phyloP scores from a whole-genome alignment of 192 early-diverging fungal genomes.

The Jimgerdemannia flammicorona region DNA sequence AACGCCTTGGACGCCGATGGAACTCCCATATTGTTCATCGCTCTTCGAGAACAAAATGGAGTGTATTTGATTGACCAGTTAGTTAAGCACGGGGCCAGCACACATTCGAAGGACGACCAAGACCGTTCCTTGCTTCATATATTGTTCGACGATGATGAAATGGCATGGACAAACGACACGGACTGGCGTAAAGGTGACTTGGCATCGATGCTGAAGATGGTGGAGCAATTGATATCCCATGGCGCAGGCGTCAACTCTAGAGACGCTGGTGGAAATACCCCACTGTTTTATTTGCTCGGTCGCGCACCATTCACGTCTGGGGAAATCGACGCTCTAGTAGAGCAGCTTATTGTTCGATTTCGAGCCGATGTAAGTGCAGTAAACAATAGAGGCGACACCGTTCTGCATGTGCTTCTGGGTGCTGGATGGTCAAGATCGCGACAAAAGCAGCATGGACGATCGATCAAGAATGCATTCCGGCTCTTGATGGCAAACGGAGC shows the following conservation, averaged over 20 bases:
- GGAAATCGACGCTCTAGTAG: neutral
- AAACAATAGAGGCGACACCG: neutral
- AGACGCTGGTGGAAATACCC: neutral
- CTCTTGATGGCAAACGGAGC: neutral
- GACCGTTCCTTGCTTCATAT: neutral
- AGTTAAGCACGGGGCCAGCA: neutral
- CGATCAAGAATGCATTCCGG: neutral
- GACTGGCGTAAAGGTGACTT: neutral
- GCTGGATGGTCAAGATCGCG: neutral
- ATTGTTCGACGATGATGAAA: neutral
- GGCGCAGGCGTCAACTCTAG: neutral
- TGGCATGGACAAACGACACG: neutral
- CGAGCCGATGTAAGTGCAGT: neutral
- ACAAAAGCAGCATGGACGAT: neutral
- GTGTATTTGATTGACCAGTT: neutral
- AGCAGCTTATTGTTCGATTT: neutral
- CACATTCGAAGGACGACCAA: neutral
- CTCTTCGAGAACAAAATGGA: neutral
- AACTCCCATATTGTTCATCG: neutral
- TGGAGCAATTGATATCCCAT: neutral
- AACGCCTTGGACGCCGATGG: neutral
- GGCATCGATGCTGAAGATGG: neutral
- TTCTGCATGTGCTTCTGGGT: neutral
- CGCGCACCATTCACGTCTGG: neutral
- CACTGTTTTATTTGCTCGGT: neutral